Conservation (phyloP, 345 rosid species). For the Conringia planisiliqua region DNA sequence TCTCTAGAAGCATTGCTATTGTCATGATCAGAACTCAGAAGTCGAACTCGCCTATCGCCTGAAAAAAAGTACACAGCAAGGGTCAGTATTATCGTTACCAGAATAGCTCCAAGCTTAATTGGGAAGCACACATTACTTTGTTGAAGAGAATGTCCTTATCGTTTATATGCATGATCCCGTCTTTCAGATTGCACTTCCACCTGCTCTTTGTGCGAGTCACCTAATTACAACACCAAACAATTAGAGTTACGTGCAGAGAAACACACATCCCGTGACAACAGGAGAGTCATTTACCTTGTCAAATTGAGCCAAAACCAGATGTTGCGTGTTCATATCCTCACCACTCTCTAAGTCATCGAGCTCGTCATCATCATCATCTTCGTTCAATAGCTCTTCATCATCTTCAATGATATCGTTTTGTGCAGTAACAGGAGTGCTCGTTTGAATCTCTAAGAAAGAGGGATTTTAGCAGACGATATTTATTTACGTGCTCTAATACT, state of each 20-base stretch:
- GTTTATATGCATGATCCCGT: constrained; percentile 96
- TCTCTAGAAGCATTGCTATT: constrained; percentile 1
- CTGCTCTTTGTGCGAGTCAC: constrained; percentile 93
- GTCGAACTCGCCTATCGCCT: constrained; percentile 93
- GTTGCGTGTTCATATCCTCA: constrained; percentile 92
- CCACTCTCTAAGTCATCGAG: constrained; percentile 81
- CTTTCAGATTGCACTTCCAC: constrained; percentile 95
- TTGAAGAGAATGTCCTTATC: constrained; percentile 92
- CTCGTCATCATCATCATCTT: constrained; percentile 88
- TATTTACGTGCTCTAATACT: not conserved
- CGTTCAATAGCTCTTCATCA: constrained; percentile 85
- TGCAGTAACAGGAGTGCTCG: constrained; percentile 59
- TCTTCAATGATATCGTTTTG: constrained; percentile 64
- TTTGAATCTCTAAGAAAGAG: constrained; percentile 57
- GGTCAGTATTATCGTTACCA: not conserved
- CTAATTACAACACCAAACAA: constrained; percentile 37
- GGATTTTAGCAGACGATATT: constrained; percentile 1
- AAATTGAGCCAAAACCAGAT: constrained; percentile 93
- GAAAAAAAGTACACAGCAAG: constrained; percentile 27
- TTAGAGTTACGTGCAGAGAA: not conserved
- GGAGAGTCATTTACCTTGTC: constrained; percentile 64
- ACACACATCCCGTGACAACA: not conserved
- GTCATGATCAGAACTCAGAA: constrained; percentile 75
- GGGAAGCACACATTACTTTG: constrained; percentile 45
- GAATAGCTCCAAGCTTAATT: not conserved